Evolutionary conservation across 2,329 filamentous ascomycete species (phyloP), one percentile per base, ranked within the genome.

Genomic region (Aspergillus alliaceus): DNA sequence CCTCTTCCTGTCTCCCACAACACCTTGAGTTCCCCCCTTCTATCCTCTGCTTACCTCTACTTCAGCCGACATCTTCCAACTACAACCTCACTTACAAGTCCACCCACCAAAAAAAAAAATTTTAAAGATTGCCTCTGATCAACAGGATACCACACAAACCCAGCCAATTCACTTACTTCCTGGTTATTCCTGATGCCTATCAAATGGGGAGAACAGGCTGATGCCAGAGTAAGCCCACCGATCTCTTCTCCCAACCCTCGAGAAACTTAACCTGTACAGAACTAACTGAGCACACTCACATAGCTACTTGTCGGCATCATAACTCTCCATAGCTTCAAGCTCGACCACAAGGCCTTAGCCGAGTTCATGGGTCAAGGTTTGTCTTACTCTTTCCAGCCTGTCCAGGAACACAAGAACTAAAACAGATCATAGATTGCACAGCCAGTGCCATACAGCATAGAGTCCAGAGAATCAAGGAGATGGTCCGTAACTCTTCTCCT

Each of bases 221-320:
- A 72, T 27, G 67, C 67, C n/a, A 69, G 62, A 60, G 70, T 72
- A 64, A 55, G 59, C 53, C 42, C 2, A 7, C 29, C 4, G 2
- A 18, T 12, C 18, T 18, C 32, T 32, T n/a, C 25, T 8, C 47
- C n/a, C 24, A 11, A 6, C n/a, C 5, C 25, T 12, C 14, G 3
- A 1, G 4, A 44, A 27, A 14, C 14, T 14, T 14, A 34, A 11
- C 11, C 20, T 25, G 4, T 3, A 15, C 12, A 24, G 5, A 11
- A 25, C 34, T 24, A 27, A 37, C 15, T 9, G 6, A n/a, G 47
- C 14, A 11, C 20, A 8, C 50, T 7, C 25, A 20, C 1, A 25
- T n/a, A 70, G 68, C 62, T 71, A 6, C 60, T 71, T 1, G 34
- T 66, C 6, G 61, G 56, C 1, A 66, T 71, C 35, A 48, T 71